phyloP scores from a whole-genome alignment of 371 early-diverging fungal species.

The Apophysomyces sp. region DNA sequence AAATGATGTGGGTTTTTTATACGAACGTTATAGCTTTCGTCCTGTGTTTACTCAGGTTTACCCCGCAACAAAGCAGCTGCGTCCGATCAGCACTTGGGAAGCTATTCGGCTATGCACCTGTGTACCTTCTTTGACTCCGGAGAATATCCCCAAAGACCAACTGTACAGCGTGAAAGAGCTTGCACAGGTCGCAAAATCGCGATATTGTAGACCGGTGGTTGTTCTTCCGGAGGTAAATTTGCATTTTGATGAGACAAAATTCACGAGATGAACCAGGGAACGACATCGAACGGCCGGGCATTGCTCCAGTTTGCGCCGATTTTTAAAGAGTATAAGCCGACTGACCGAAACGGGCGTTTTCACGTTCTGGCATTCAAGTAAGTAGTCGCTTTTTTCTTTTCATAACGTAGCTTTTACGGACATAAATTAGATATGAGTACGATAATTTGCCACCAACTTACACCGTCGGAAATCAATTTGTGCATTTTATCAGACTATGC shows the following conservation, averaged over 20 bases:
- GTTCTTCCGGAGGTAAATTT: conserved; percentile 75
- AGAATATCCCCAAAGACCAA: conserved; percentile 9
- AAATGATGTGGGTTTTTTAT: conserved; percentile 1
- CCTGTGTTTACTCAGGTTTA: conserved; percentile 77
- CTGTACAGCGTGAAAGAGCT: conserved; percentile 51
- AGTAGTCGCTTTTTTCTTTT: conserved; percentile 16
- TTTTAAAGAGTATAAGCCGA: conserved; percentile 54
- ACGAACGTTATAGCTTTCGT: conserved; percentile 40
- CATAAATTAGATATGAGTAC: conserved; percentile 60
- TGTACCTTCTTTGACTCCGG: conserved; percentile 40
- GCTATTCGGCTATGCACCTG: conserved; percentile 54
- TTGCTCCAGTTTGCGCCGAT: conserved; percentile 73
- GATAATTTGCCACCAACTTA: conserved; percentile 66
- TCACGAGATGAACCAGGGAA: conserved; percentile 54
- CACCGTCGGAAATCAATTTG: conserved; percentile 58
- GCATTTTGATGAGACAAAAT: no score
- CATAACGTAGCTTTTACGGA: background rate
- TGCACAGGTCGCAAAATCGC: conserved; percentile 45
- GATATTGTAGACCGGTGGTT: conserved; percentile 66
- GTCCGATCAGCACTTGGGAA: conserved; percentile 54
- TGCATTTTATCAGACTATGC: conserved; percentile 62
- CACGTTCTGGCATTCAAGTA: conserved; percentile 74
- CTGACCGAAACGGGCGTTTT: conserved; percentile 53
- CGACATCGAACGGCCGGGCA: conserved; percentile 88
- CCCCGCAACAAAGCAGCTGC: conserved; percentile 47